Percentiles rank a stretch among this genome's conserved stretches.
Conservation (phyloP, 106 monocot genomes). For the Dactylorhiza incarnata region DNA sequence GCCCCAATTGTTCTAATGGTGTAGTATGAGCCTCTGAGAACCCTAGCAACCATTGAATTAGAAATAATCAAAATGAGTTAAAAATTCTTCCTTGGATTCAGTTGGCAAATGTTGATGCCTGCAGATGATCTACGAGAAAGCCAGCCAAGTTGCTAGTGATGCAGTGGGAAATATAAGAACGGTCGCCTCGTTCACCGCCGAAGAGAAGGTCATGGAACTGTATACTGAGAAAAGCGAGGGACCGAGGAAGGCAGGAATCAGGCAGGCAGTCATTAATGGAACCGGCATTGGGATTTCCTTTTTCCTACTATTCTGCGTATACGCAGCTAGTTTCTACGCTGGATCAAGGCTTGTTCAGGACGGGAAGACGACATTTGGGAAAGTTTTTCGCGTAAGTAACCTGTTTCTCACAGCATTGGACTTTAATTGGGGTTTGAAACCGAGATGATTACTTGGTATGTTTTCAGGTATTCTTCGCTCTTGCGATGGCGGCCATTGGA, state of each 20-base stretch:
- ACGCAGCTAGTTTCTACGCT: slow-evolving; percentile 14
- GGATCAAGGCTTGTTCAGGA: slow-evolving; percentile 13
- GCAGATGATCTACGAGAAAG: slow-evolving; percentile 17
- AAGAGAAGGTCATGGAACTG: slow-evolving; percentile 11
- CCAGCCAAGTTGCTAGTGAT: slow-evolving; percentile 11
- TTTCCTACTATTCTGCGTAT: slow-evolving; percentile 11
- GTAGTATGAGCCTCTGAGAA: too few species aligned
- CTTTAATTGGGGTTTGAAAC: too few species aligned
- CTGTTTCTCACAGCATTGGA: neutral
- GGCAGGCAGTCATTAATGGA: slow-evolving; percentile 12
- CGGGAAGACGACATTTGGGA: slow-evolving; percentile 16
- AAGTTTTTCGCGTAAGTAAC: slow-evolving; percentile 12
- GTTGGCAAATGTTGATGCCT: neutral
- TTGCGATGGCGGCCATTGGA: slow-evolving; percentile 15
- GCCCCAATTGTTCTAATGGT: too few species aligned
- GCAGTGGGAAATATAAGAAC: slow-evolving; percentile 16
- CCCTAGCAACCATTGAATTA: too few species aligned
- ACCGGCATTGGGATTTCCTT: slow-evolving; percentile 10
- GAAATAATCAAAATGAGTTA: neutral
- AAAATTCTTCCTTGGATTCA: neutral
- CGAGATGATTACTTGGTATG: too few species aligned
- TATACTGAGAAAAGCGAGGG: slow-evolving; percentile 4
- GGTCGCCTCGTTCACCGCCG: slow-evolving; percentile 8
- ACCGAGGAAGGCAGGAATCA: slow-evolving; percentile 4
- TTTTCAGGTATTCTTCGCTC: slow-evolving; percentile 13